Conservation (phyloP, 2,329 filamentous ascomycete genomes). For the Beauveria rudraprayagi region DNA sequence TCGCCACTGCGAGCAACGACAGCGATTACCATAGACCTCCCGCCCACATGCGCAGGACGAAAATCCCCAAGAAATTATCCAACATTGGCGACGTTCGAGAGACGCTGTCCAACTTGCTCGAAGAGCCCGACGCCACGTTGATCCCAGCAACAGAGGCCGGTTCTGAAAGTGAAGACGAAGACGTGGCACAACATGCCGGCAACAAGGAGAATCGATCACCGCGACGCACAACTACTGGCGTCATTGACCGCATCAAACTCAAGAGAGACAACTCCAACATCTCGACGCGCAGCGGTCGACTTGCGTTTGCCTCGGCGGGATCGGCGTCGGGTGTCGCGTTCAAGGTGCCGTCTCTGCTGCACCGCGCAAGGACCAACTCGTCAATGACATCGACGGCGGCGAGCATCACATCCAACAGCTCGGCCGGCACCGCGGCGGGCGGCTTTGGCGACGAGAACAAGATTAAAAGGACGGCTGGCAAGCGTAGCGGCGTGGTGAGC, state of each 20-base stretch:
- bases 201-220: slow-evolving; percentile 44
- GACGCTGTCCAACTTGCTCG: slow-evolving; percentile 75
- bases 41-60: slow-evolving; percentile 55
- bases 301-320: slow-evolving; percentile 48
- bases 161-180: slow-evolving; percentile 35
- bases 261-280: slow-evolving; percentile 45
- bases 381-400: slow-evolving; percentile 28
- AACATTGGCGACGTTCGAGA: slow-evolving; percentile 75
- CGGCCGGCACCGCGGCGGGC: slow-evolving; percentile 15
- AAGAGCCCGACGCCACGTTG: slow-evolving; percentile 49
- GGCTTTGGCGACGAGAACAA: slow-evolving; percentile 42
- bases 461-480: slow-evolving; percentile 52
- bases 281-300: slow-evolving; percentile 26
- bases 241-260: slow-evolving; percentile 68
- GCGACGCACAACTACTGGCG: slow-evolving; percentile 28
- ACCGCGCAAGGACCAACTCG: slow-evolving; percentile 64
- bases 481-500: slow-evolving; percentile 49
- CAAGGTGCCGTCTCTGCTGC: slow-evolving; percentile 62
- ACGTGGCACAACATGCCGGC: slow-evolving; percentile 18
- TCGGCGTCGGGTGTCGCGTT: slow-evolving; percentile 36
- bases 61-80: slow-evolving; percentile 57
- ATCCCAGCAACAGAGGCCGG: slow-evolving; percentile 35
- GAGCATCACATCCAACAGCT: slow-evolving; percentile 17
- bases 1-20: slow-evolving; percentile 21
- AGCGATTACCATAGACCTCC: slow-evolving; percentile 41